Percentiles rank a stretch among this genome's conserved stretches.
phyloP scores from a whole-genome alignment of 306 rosid genomes.

The Rosa rugosa region DNA sequence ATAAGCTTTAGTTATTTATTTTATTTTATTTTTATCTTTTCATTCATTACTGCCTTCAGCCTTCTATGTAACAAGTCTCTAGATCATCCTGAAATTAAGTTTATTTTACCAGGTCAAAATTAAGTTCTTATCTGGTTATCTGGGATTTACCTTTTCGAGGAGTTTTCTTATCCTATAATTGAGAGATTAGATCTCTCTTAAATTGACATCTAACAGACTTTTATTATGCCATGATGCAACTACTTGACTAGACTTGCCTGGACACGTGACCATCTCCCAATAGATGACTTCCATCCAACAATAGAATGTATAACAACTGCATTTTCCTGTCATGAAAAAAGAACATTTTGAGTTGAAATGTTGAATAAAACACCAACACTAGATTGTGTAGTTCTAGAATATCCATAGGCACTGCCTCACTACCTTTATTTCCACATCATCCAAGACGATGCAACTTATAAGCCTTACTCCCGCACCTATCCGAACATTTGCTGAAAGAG shows the following conservation, averaged over 20 bases:
- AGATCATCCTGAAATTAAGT: background rate
- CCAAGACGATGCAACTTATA: conserved; percentile 80
- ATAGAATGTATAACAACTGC: conserved; percentile 78
- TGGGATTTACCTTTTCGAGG: background rate
- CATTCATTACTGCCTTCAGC: background rate
- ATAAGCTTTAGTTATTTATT: background rate
- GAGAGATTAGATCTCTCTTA: background rate
- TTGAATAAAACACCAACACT: background rate
- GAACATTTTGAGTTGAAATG: background rate
- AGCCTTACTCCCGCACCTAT: conserved; percentile 93
- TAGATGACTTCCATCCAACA: conserved; percentile 95
- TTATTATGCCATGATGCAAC: background rate
- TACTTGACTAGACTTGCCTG: conserved; percentile 66
- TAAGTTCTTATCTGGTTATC: background rate
- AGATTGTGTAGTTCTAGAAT: background rate
- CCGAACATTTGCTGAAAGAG: conserved; percentile 95
- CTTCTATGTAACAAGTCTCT: background rate
- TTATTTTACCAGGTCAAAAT: background rate
- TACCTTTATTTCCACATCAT: conserved; percentile 88
- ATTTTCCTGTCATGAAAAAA: conserved; percentile 66
- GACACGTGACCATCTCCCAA: conserved; percentile 91
- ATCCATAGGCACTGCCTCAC: conserved; percentile 2
- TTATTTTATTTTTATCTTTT: background rate
- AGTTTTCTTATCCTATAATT: background rate
- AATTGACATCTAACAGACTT: background rate